These are phyloP conservation scores for Arthrinium puccinioides DNA, from an alignment of 2,329 filamentous ascomycete genomes.

Conservation along the genomic window DNA sequence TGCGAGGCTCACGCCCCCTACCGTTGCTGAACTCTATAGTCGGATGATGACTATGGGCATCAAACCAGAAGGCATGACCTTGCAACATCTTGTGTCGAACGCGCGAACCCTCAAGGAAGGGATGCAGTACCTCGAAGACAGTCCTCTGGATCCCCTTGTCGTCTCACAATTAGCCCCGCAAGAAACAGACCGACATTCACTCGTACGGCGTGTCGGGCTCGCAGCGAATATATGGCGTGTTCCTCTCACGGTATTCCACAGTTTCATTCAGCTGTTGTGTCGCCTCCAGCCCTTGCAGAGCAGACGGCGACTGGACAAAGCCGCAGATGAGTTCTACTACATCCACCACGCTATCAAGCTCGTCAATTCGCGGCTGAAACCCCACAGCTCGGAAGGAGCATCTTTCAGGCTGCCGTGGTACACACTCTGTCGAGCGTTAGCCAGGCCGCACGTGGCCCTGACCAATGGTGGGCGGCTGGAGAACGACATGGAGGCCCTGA, in stretches of 20 bases:
- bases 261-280: constrained; percentile 46
- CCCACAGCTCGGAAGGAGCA: constrained; percentile 15
- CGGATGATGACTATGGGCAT: constrained; percentile 47
- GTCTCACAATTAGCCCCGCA: constrained; percentile 12
- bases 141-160: constrained; percentile 18
- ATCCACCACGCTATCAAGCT: constrained; percentile 29
- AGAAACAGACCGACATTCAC: constrained; percentile 8
- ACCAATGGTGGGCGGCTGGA: constrained; percentile 12
- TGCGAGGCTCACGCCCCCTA: constrained; percentile 54
- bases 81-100: constrained; percentile 49
- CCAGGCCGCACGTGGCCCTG: constrained; percentile 23
- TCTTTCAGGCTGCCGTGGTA: constrained; percentile 34
- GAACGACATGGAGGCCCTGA: constrained; percentile 22
- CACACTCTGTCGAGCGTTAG: constrained; percentile 30
- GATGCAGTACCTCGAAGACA: constrained; percentile 41
- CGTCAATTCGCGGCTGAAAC: constrained; percentile 17
- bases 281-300: constrained; percentile 24
- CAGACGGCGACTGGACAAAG: neutral
- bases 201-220: too few relatives aligned
- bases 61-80: constrained; percentile 38
- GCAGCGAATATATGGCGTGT: constrained; percentile 19
- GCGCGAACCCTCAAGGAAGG: constrained; percentile 40
- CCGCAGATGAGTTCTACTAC: constrained; percentile 12
- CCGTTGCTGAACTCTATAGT: constrained; percentile 48
- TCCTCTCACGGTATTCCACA: constrained; percentile 33